Conservation (phyloP, 495 filamentous ascomycete genomes). For the Letharia columbiana region DNA sequence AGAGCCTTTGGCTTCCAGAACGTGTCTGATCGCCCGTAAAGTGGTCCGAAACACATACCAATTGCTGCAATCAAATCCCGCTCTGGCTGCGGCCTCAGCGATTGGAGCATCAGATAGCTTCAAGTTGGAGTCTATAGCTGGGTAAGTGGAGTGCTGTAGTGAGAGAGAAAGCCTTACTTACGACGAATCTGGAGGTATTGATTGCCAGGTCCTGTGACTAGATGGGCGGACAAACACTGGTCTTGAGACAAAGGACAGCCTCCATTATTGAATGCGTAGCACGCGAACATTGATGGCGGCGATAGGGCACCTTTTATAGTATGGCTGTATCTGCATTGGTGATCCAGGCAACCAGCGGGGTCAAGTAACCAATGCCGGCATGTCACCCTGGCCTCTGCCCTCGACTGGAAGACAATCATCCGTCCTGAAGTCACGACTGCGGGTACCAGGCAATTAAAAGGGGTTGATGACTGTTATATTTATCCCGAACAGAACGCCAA, state of each 20-base stretch:
- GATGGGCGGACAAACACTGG: constrained; percentile 17
- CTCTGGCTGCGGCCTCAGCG: constrained; percentile 21
- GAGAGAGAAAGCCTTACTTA: not conserved
- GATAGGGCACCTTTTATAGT: constrained; percentile 11
- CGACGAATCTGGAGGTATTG: constrained; percentile 5
- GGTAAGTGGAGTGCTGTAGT: not conserved
- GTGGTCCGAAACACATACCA: not conserved
- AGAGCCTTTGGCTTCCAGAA: not conserved
- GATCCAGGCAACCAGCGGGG: constrained; percentile 13
- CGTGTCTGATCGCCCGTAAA: not conserved
- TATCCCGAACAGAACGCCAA: not conserved
- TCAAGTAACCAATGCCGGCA: constrained; percentile 21
- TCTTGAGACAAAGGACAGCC: constrained; percentile 8
- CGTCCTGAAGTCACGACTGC: not conserved
- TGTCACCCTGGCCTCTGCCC: constrained; percentile 3
- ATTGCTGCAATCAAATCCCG: constrained; percentile 23
- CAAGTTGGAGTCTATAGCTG: constrained; percentile 12
- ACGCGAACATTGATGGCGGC: constrained; percentile 17
- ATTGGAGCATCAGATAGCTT: constrained; percentile 15
- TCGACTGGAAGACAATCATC: constrained; percentile 6
- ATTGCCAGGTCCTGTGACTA: not conserved
- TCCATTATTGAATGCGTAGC: constrained; percentile 16
- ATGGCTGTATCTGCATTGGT: constrained; percentile 17
- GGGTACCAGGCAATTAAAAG: not conserved
- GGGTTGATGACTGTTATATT: not conserved